Conservation (phyloP, 495 filamentous ascomycete genomes). For the Xanthoparmelia taractica region DNA sequence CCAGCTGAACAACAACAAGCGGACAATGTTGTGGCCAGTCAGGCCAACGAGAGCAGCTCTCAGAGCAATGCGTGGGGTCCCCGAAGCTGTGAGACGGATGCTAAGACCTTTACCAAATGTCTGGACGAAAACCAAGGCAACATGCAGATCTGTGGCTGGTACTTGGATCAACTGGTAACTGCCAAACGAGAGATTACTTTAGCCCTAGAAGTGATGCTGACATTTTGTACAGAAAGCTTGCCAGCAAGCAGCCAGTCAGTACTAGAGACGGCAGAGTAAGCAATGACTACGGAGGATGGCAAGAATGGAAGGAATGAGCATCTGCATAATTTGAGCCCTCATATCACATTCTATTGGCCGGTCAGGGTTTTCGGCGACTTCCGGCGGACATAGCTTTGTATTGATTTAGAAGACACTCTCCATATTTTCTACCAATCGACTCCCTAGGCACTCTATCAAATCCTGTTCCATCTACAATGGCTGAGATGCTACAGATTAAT, state of each 20-base stretch:
- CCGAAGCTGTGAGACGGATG: slow-evolving; percentile 66
- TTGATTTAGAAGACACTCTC: not conserved
- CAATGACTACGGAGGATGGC: slow-evolving; percentile 21
- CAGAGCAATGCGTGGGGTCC: slow-evolving; percentile 46
- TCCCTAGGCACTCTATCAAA: not conserved
- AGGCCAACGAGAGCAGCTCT: slow-evolving; percentile 36
- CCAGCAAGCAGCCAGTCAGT: slow-evolving; percentile 80
- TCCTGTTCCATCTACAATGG: not conserved
- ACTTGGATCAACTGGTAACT: slow-evolving; percentile 81
- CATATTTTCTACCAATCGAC: not conserved
- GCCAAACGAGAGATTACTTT: slow-evolving; percentile 2
- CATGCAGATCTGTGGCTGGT: slow-evolving; percentile 95
- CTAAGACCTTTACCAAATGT: slow-evolving; percentile 83
- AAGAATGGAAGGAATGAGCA: slow-evolving; percentile 38
- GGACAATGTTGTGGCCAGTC: slow-evolving; percentile 38
- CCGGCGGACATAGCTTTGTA: not conserved
- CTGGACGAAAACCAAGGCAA: slow-evolving; percentile 89
- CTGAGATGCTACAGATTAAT: not conserved
- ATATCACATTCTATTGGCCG: not conserved
- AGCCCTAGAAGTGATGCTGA: slow-evolving; percentile 21
- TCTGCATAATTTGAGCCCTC: slow-evolving; percentile 2
- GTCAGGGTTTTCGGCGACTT: not conserved
- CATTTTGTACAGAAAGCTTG: slow-evolving; percentile 66
- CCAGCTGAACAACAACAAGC: slow-evolving; percentile 50
- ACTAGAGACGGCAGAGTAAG: slow-evolving; percentile 48